Evolutionary conservation across 192 early-diverging fungal genomes (phyloP).

Genomic region (Jimgerdemannia lactiflua): DNA sequence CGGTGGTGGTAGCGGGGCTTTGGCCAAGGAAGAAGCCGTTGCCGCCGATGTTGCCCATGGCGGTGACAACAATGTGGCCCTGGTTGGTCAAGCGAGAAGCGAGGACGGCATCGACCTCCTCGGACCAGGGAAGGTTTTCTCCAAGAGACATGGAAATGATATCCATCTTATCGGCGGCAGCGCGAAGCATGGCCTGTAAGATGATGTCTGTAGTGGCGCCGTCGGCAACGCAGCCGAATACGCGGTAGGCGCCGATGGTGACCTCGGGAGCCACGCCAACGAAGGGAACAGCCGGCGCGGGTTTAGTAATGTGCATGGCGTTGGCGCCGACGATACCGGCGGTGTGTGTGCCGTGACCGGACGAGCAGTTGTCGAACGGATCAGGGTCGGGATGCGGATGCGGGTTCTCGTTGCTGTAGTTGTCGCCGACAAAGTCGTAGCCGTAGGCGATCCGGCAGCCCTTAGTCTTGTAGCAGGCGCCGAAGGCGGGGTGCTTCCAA

Average conservation of each 20-base stretch:
- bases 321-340: slow-evolving; percentile 38
- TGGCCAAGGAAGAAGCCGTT: slow-evolving; percentile 43
- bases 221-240: slow-evolving; percentile 52
- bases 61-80: slow-evolving; percentile 53
- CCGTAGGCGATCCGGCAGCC: slow-evolving; percentile 57
- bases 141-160: slow-evolving; percentile 82
- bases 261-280: slow-evolving; percentile 65
- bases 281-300: slow-evolving; percentile 21
- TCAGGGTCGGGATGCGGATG: slow-evolving; percentile 8
- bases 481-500: slow-evolving; percentile 64
- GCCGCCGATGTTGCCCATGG: slow-evolving; percentile 64
- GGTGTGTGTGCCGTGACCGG: slow-evolving; percentile 49
- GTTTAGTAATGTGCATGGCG: not conserved
- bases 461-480: slow-evolving; percentile 16
- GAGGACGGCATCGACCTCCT: slow-evolving; percentile 20
- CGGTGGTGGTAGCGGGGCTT: slow-evolving; percentile 41
- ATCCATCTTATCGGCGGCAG: slow-evolving; percentile 62
- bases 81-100: slow-evolving; percentile 25
- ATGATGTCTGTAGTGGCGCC: slow-evolving; percentile 58
- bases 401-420: slow-evolving; percentile 3
- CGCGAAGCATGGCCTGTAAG: slow-evolving; percentile 65
- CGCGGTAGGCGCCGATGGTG: slow-evolving; percentile 75
- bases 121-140: slow-evolving; percentile 29
- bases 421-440: slow-evolving; percentile 20
- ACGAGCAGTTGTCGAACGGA: slow-evolving; percentile 18